These are phyloP conservation scores for Hypoxylon sp. DNA, from an alignment of 2,329 filamentous ascomycete species.

Conservation along the genomic window DNA sequence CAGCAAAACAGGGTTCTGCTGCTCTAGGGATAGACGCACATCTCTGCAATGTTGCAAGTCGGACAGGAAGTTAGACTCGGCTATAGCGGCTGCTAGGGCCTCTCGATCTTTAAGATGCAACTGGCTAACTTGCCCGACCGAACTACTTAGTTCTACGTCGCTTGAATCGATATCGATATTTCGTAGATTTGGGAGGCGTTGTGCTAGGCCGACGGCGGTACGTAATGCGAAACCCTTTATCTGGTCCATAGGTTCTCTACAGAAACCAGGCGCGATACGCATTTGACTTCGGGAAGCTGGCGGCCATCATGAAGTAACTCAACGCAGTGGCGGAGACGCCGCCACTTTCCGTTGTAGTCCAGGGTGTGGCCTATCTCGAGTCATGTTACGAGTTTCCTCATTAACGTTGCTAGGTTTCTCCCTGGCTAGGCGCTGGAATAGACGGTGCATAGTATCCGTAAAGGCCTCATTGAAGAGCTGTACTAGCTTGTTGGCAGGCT, in stretches of 20 bases:
- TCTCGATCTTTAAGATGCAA: neutral
- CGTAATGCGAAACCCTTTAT: neutral
- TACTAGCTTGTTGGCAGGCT: neutral
- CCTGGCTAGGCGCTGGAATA: neutral
- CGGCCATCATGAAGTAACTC: neutral
- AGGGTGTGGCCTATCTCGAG: neutral
- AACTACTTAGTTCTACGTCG: neutral
- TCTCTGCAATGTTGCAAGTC: neutral
- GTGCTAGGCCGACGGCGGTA: neutral
- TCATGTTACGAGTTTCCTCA: neutral
- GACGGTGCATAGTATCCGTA: neutral
- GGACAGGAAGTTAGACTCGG: neutral
- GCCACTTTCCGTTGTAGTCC: neutral
- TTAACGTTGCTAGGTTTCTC: neutral
- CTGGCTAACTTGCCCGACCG: neutral
- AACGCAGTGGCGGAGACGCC: neutral
- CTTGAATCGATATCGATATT: neutral
- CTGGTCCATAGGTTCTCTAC: neutral
- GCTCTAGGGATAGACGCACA: neutral
- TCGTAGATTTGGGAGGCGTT: neutral
- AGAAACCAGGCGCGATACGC: neutral
- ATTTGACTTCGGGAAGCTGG: neutral
- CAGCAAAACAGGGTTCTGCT: neutral
- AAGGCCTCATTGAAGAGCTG: neutral
- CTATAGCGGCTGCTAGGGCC: slow-evolving; percentile 2